A percentile compares a stretch with the other conserved stretches of the same genome.
Evolutionary conservation across 129 eudicot species (phyloP).

Genomic region (Centella asiatica): DNA sequence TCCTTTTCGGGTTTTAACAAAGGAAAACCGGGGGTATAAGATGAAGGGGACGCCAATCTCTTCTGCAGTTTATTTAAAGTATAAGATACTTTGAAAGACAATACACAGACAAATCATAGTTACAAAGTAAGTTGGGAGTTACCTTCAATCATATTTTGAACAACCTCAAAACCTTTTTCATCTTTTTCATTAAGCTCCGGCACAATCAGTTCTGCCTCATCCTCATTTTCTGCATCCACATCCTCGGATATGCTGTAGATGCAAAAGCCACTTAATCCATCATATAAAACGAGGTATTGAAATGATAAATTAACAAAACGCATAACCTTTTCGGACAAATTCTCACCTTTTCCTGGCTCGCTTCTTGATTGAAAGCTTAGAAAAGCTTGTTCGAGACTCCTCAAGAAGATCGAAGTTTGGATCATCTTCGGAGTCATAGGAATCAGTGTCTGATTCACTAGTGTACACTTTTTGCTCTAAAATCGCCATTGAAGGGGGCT

Average conservation of each 20-base stretch:
- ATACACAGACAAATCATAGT: constrained; percentile 10
- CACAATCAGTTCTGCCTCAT: background rate
- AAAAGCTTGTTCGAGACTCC: constrained; percentile 38
- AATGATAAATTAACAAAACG: background rate
- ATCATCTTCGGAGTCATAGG: constrained; percentile 57
- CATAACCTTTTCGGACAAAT: background rate
- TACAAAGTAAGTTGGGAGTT: background rate
- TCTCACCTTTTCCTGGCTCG: constrained; percentile 33
- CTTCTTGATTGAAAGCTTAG: constrained; percentile 44
- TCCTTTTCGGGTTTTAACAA: too few relatives aligned
- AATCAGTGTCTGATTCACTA: constrained; percentile 30
- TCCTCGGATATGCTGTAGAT: constrained; percentile 15
- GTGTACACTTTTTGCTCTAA: background rate
- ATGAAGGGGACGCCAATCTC: too few relatives aligned
- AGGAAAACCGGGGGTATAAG: too few relatives aligned
- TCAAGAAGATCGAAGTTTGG: constrained; percentile 46
- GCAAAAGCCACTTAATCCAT: background rate
- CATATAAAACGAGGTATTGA: background rate
- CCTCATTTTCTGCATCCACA: constrained; percentile 8
- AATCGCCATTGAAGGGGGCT: constrained; percentile 19
- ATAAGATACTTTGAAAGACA: background rate
- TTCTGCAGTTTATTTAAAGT: background rate
- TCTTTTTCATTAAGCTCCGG: constrained; percentile 45
- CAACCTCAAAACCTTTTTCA: constrained; percentile 35
- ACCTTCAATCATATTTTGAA: constrained; percentile 50